Conservation (phyloP, 225 moss, liverwort and hornwort species). For the Marchantia polymorpha region DNA sequence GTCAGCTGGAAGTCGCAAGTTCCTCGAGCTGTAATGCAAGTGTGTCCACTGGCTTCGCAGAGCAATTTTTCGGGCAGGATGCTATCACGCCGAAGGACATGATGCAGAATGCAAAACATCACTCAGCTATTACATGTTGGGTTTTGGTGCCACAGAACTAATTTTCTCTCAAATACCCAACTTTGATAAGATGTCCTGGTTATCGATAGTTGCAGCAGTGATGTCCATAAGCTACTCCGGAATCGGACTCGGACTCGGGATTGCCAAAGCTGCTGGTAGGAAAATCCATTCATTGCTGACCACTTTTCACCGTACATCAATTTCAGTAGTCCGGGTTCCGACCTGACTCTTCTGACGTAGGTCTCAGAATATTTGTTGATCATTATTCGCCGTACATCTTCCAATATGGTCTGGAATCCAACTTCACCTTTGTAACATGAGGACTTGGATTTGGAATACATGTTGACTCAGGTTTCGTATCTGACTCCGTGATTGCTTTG, state of each 20-base stretch:
- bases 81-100: conserved; percentile 47
- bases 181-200: conserved; percentile 73
- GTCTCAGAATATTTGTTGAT: too few species aligned
- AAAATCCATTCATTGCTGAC: too few species aligned
- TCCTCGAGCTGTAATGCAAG: too few species aligned
- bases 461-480: too few species aligned
- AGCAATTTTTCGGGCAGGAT: conserved; percentile 57
- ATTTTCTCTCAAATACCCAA: conserved; percentile 73
- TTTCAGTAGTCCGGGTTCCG: too few species aligned
- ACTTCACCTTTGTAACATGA: neutral
- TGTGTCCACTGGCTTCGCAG: conserved; percentile 20
- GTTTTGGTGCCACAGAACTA: conserved; percentile 64
- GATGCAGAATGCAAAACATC: conserved; percentile 41
- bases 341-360: too few species aligned
- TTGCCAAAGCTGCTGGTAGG: conserved; percentile 52
- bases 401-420: too few species aligned
- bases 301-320: too few species aligned
- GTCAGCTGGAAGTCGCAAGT: too few species aligned
- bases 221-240: conserved; percentile 76
- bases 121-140: conserved; percentile 55
- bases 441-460: neutral
- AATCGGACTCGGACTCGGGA: conserved; percentile 69
- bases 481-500: neutral
- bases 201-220: conserved; percentile 65
- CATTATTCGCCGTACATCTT: too few species aligned